A percentile compares a stretch with the other conserved stretches of the same genome.
phyloP scores from a whole-genome alignment of 257 asterid species.

The Anisodus tanguticus region DNA sequence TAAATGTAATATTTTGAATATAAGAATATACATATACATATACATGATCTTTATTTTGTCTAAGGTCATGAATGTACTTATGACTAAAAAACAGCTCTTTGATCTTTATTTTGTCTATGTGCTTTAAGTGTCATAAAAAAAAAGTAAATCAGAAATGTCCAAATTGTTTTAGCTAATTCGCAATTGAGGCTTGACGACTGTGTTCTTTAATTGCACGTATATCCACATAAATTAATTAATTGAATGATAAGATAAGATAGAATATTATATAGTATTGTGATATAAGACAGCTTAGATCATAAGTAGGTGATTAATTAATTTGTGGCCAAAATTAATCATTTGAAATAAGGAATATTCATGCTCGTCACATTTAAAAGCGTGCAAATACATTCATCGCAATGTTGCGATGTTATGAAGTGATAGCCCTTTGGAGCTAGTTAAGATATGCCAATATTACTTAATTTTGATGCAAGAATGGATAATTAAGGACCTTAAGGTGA shows the following conservation, averaged over 20 bases:
- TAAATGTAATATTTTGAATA: too few species aligned
- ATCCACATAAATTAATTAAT: background rate
- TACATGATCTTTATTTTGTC: too few species aligned
- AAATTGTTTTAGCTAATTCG: too few species aligned
- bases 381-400: background rate
- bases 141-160: too few species aligned
- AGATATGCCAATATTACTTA: background rate
- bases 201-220: background rate
- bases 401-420: background rate
- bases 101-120: background rate
- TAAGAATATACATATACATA: too few species aligned
- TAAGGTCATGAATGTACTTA: too few species aligned
- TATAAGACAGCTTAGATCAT: constrained; percentile 1
- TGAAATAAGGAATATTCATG: background rate
- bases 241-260: background rate
- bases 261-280: background rate
- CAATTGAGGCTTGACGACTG: too few species aligned
- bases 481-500: background rate
- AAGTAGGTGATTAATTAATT: background rate
- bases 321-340: constrained; percentile 24
- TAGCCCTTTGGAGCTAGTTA: background rate
- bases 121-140: background rate
- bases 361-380: background rate
- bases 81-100: too few species aligned
- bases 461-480: background rate